Base-by-base conservation (phyloP, 495 filamentous ascomycete genomes). In the Lasiosphaeria ovina region DNA sequence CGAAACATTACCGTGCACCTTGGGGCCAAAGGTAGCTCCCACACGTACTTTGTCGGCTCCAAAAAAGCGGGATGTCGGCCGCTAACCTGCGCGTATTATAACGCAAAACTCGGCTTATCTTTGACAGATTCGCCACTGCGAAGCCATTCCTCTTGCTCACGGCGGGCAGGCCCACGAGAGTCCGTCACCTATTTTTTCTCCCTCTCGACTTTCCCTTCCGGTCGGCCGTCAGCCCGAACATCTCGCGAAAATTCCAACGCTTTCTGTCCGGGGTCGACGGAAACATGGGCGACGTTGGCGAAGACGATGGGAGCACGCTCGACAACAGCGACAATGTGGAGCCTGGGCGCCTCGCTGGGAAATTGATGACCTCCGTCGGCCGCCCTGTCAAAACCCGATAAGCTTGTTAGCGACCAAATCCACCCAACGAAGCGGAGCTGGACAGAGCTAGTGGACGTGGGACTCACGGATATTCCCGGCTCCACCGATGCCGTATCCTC, bases 401-500 rank as follows among this genome's bases (percentile, higher is more conserved):
- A 40, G 53, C 42, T 24, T 31, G 36, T 14, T 3, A 32, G 44
- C 17, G 35, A 7, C 50, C 32, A 16, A 1, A 14, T 3, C 6
- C 3, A 17, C 14, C 17, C 17, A 55, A 24, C 11, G 35, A 12
- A 40, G 38, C 38, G 16, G 8, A 42, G 6, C 14, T 3, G 38
- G 36, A 55, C 6, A 32, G 35, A 16, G n/a, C 3, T 24, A 24
- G 24, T 24, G 60, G 33, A 58, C 36, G 55, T n/a, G 3, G 17
- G 47, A 69, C 68, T 67, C 44, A 71, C 74, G 70, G 12, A 76
- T 76, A 62, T 76, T 76, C 3, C 74, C 74, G 47, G 66, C 64
- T 6, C 74, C 74, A 4, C 74, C 74, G 52, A 76, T 76, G 11
- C 74, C 74, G 56, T 76, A 76, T 3, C 71, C 70, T 40, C 74